Percentiles rank a stretch among this genome's conserved stretches.
Evolutionary conservation across 352 stramenopile genomes (phyloP).

Genomic region (Pythium brachiatum): DNA sequence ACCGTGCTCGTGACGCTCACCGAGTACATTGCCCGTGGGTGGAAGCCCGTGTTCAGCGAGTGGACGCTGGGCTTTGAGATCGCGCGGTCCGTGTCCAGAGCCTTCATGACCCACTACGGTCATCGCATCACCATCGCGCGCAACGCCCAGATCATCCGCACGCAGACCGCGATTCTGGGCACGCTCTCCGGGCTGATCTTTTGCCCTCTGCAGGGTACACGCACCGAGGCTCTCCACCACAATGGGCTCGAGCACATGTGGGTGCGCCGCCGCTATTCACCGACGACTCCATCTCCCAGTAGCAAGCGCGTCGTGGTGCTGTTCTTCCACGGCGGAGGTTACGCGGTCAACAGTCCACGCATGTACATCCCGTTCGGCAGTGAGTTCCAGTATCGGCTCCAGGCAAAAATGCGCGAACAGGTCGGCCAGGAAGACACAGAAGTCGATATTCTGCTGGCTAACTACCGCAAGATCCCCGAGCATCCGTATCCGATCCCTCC

Average conservation of each 20-base stretch:
- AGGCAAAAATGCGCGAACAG: slow-evolving; percentile 22
- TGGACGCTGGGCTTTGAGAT: slow-evolving; percentile 30
- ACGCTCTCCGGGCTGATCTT: slow-evolving; percentile 6
- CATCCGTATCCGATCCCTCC: slow-evolving; percentile 14
- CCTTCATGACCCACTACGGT: slow-evolving; percentile 17
- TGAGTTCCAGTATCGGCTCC: slow-evolving; percentile 17
- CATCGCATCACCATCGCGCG: slow-evolving; percentile 6
- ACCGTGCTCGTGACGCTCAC: slow-evolving; percentile 4
- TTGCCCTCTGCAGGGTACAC: slow-evolving; percentile 8
- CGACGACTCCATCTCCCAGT: not conserved
- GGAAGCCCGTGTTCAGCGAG: slow-evolving; percentile 14
- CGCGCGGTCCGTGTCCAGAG: slow-evolving; percentile 13
- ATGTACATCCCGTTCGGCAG: slow-evolving; percentile 42
- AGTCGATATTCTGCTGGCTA: slow-evolving; percentile 29
- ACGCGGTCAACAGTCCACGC: slow-evolving; percentile 37
- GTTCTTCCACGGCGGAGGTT: slow-evolving; percentile 55
- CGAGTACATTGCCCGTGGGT: slow-evolving; percentile 26
- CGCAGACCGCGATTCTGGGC: slow-evolving; percentile 11
- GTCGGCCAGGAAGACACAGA: slow-evolving; percentile 35
- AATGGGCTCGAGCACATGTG: slow-evolving; percentile 31
- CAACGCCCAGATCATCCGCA: slow-evolving; percentile 17
- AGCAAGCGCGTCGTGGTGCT: slow-evolving; percentile 37
- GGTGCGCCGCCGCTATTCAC: slow-evolving; percentile 3
- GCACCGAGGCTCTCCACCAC: slow-evolving; percentile 5
- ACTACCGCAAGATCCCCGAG: slow-evolving; percentile 30